Conservation (phyloP, 768 basidiomycete genomes). For the Pisolithus marmoratus region DNA sequence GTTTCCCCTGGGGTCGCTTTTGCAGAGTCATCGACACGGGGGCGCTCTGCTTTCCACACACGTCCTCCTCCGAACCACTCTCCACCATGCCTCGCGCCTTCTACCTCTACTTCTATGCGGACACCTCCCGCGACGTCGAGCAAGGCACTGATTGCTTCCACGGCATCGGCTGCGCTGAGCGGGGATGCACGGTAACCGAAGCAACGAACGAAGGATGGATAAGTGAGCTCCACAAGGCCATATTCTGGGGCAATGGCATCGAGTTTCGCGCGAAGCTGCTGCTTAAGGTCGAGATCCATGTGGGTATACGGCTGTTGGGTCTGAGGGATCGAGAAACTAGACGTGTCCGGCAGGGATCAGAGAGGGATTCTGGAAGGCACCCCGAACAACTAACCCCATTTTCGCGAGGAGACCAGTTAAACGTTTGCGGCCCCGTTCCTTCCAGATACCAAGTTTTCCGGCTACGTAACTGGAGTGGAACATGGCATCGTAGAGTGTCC, state of each 20-base stretch:
- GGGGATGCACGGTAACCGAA: constrained; percentile 88
- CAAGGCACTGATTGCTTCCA: constrained; percentile 83
- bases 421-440: constrained; percentile 84
- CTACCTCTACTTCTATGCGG: constrained; percentile 84
- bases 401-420: constrained; percentile 91
- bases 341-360: constrained; percentile 7
- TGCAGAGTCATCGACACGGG: constrained; percentile 30
- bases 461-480: constrained; percentile 95
- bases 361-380: not conserved
- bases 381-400: constrained; percentile 73
- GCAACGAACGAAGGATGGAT: constrained; percentile 89
- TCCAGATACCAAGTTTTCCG: constrained; percentile 94
- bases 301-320: constrained; percentile 91
- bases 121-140: constrained; percentile 89
- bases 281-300: constrained; percentile 95
- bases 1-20: constrained; percentile 25
- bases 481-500: constrained; percentile 98
- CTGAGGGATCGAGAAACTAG: constrained; percentile 87
- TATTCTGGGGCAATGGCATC: constrained; percentile 91
- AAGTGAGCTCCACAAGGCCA: constrained; percentile 87
- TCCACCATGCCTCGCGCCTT: constrained; percentile 84
- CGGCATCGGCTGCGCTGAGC: constrained; percentile 86
- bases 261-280: constrained; percentile 70
- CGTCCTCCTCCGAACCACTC: constrained; percentile 92
- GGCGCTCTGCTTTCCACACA: constrained; percentile 60